Evolutionary conservation across 1,139 yeast genomes (phyloP).

Genomic region (Geotrichum armillariae): DNA sequence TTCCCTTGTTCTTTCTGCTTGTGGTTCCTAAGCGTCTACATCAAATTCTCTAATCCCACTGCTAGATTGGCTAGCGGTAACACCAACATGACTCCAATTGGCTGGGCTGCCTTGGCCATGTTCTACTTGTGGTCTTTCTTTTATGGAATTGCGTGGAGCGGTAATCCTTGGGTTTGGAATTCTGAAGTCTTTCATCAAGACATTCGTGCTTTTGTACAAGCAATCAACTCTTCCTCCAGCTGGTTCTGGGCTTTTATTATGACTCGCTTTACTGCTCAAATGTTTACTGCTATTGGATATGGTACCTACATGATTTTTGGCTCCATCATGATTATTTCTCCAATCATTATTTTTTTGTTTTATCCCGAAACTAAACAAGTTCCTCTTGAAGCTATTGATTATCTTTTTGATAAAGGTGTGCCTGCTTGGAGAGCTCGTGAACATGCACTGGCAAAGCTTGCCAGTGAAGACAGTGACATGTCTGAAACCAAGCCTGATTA

Average conservation of each 20-base stretch:
- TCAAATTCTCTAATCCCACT: slow-evolving; percentile 46
- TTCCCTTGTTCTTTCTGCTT: slow-evolving; percentile 47
- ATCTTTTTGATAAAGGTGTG: slow-evolving; percentile 2
- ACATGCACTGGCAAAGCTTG: slow-evolving; percentile 1
- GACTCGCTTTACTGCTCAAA: slow-evolving; percentile 20
- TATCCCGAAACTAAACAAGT: slow-evolving; percentile 68
- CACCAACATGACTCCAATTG: slow-evolving; percentile 38
- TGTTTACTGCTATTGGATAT: slow-evolving; percentile 15
- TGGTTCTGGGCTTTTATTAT: slow-evolving; percentile 47
- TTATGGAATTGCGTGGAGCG: slow-evolving; percentile 42
- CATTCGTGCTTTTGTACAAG: slow-evolving; percentile 51
- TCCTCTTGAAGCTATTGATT: slow-evolving; percentile 46
- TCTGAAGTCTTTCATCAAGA: slow-evolving; percentile 51
- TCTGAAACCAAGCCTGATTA: too few species aligned
- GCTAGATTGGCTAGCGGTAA: slow-evolving; percentile 32
- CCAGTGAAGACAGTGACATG: neutral
- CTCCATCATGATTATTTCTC: slow-evolving; percentile 17
- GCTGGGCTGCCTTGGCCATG: slow-evolving; percentile 49
- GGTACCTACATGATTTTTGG: slow-evolving; percentile 23
- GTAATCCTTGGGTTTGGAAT: slow-evolving; percentile 44
- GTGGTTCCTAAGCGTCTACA: slow-evolving; percentile 52
- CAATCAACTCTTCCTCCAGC: slow-evolving; percentile 51
- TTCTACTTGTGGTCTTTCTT: slow-evolving; percentile 37
- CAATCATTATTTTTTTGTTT: slow-evolving; percentile 48
- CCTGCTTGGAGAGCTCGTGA: slow-evolving; percentile 3